Evolutionary conservation across 805 yeast species (phyloP).

Genomic region (Lipomyces lipofer): DNA sequence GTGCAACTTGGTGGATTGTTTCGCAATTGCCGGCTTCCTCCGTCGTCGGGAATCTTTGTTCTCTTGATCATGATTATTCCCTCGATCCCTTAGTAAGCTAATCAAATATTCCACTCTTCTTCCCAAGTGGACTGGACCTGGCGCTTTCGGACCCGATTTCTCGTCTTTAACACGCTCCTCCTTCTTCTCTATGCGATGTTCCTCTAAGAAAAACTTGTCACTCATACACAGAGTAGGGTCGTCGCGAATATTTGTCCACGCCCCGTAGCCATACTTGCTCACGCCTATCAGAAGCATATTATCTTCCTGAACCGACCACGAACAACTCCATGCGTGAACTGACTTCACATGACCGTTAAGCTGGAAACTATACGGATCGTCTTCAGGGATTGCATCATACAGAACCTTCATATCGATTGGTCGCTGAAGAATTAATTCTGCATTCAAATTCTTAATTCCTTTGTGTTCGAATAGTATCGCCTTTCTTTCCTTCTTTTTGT

Average conservation of each 20-base stretch:
- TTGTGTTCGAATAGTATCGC: constrained; percentile 87
- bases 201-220: constrained; percentile 75
- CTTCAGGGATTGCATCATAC: constrained; percentile 51
- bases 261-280: constrained; percentile 89
- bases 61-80: constrained; percentile 31
- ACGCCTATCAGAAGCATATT: constrained; percentile 85
- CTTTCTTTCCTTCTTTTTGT: constrained; percentile 77
- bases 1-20: not conserved
- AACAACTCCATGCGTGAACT: constrained; percentile 88
- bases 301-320: constrained; percentile 83
- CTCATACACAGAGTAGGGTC: constrained; percentile 88
- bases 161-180: constrained; percentile 39
- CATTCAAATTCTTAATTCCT: constrained; percentile 85
- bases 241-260: constrained; percentile 92
- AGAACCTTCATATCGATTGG: constrained; percentile 80
- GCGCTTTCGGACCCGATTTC: constrained; percentile 62
- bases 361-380: constrained; percentile 58
- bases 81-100: constrained; percentile 63
- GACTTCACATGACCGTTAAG: constrained; percentile 68
- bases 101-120: constrained; percentile 89
- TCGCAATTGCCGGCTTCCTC: constrained; percentile 19
- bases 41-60: constrained; percentile 32
- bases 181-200: constrained; percentile 43
- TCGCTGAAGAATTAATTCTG: constrained; percentile 79
- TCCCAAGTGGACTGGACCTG: constrained; percentile 88